Percentiles rank a stretch among this genome's conserved stretches.
Evolutionary conservation across 306 rosid species (phyloP).

Genomic region (Corylus avellana): DNA sequence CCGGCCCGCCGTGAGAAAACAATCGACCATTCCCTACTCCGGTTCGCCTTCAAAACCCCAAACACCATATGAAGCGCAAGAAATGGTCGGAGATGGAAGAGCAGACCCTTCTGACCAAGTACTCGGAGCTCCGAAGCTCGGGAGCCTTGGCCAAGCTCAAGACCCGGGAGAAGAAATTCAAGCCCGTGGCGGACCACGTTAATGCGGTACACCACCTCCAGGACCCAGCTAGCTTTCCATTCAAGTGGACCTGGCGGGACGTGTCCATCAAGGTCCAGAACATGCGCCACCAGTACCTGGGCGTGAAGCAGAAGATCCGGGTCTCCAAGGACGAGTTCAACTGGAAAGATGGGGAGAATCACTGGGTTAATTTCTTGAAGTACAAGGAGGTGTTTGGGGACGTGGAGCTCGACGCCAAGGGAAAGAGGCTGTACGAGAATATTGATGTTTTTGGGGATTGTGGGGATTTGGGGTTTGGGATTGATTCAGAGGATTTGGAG

Average conservation of each 20-base stretch:
- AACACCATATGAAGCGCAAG: constrained; percentile 75
- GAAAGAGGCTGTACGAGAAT: constrained; percentile 31
- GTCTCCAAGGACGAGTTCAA: constrained; percentile 62
- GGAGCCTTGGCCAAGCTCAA: constrained; percentile 76
- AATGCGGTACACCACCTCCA: constrained; percentile 66
- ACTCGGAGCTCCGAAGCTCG: constrained; percentile 63
- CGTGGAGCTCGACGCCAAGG: constrained; percentile 56
- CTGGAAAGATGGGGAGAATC: constrained; percentile 87
- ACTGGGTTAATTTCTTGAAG: constrained; percentile 86
- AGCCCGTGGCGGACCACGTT: constrained; percentile 90
- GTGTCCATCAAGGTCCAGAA: constrained; percentile 97
- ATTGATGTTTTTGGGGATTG: constrained; percentile 46
- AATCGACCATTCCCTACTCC: neutral
- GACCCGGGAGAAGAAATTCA: constrained; percentile 95
- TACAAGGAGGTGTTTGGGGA: constrained; percentile 91
- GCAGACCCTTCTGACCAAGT: constrained; percentile 68
- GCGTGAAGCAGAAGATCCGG: constrained; percentile 91
- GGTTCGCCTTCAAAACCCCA: neutral
- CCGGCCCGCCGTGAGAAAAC: neutral
- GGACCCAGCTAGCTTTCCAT: constrained; percentile 68
- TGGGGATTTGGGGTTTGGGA: constrained; percentile 59
- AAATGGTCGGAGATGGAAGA: constrained; percentile 96
- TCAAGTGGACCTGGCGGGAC: constrained; percentile 97
- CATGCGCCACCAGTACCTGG: constrained; percentile 96
- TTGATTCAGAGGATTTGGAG: constrained; percentile 46